Evolutionary conservation across 2,329 filamentous ascomycete species (phyloP), one percentile per base, ranked within the genome.

Genomic region (Ramularia endophylla): DNA sequence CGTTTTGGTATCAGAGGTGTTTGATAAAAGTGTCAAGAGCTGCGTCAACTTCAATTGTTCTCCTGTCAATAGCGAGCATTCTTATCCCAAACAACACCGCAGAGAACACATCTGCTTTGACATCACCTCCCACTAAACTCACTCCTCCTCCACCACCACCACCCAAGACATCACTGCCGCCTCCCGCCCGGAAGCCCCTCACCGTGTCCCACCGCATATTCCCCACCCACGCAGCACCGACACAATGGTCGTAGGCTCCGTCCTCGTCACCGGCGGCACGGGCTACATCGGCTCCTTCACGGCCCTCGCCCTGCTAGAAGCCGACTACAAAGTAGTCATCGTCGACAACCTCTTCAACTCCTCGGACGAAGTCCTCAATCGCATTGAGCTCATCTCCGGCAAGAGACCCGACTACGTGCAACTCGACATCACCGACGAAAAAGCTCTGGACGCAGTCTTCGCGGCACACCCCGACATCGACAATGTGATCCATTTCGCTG

Each of bases 201-300:
- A n/a, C n/a, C n/a, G n/a, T n/a, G n/a, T n/a, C n/a, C n/a, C n/a
- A n/a, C n/a, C n/a, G n/a, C n/a, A n/a, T n/a, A n/a, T n/a, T n/a
- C 13, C 18, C 6, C 12, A 33, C 13, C 38, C 13, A 22, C n/a
- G 11, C 27, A 22, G 11, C 38, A 40, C 19, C 20, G 16, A 22
- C 38, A 47, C 27, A n/a, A 53, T 53, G 51, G 51, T 52, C 32
- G 51, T 50, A 15, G 51, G 51, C 36, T 53, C 51, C 11, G 48
- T 51, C 35, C 50, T 55, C 29, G 50, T 55, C 17, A 55, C 52
- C 29, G 52, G 51, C 77, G 92, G 92, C 62, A 95, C 89, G 53
- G 92, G 92, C 72, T 98, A 98, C 76, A 98, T 98, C 68, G 92
- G 92, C 65, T 97, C 90, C 37, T 97, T 97, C 75, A 98, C 92